Base-by-base conservation (phyloP, 2,329 filamentous ascomycete species). In the Scortechinia acanthostroma region DNA sequence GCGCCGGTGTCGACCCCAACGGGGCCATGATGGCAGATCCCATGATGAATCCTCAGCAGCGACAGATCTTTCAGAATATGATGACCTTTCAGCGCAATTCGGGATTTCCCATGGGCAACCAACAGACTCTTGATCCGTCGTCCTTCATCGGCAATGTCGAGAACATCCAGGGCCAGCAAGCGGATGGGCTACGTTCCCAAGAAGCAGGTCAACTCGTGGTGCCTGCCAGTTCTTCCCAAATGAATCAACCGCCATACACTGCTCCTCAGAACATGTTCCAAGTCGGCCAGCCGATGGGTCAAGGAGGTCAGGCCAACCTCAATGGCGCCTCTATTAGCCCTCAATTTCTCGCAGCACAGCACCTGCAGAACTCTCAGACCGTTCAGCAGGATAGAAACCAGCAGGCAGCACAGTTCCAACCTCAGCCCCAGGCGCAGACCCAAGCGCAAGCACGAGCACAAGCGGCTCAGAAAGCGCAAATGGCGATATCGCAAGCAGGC, bases 131-230 rank as follows among this genome's bases (percentile, higher is more conserved):
- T 25, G 62, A 61, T 40, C 55, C 52, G 19, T 56, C 50, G 49
- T 69, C 58, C 3, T 65, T 68, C 48, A 58, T 69, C 22, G 64
- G 63, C 21, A 69, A 64, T 46, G 59, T 80, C 50, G 72, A 74
- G 46, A 73, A 77, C 37, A 70, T 81, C 30, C 67, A 77, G 46
- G 74, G 72, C 21, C 77, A 81, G 52, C 79, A 83, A 58, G 73
- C 72, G 33, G 77, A 79, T 50, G 77, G 76, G n/a, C 59, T 80
- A 51, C 74, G 77, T 44, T 72, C 73, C 15, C 75, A 79, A 53
- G 74, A 81, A 57, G 73, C 73, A 43, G 79, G 79, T 5, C 75
- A 80, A 49, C 63, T 75, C 35, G 78, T 82, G n/a, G 79, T 83
- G 3, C 79, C 79, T 6, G 79, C 77, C 4, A 83, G 76, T 58